Percentiles rank a stretch among this genome's conserved stretches.
Evolutionary conservation across 768 basidiomycete genomes (phyloP).

Genomic region (Tulasnella sp.): DNA sequence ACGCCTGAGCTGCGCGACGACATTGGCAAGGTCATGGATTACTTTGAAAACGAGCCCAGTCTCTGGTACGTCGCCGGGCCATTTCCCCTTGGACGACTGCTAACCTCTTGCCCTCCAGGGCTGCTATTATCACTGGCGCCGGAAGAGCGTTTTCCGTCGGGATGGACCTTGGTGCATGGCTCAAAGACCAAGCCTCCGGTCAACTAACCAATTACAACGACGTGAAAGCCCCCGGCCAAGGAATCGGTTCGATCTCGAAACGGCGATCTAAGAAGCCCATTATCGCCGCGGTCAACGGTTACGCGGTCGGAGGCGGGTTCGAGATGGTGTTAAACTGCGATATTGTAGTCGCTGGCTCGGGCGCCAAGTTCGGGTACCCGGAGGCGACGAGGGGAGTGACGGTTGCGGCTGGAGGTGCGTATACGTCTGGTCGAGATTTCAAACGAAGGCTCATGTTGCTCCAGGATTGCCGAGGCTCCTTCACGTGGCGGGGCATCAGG

Average conservation of each 20-base stretch:
- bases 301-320: constrained; percentile 67
- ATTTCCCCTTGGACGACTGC: constrained; percentile 25
- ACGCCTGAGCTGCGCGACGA: constrained; percentile 60
- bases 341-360: constrained; percentile 67
- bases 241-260: constrained; percentile 76
- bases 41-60: constrained; percentile 72
- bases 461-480: constrained; percentile 70
- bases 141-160: constrained; percentile 79
- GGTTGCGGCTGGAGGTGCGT: constrained; percentile 69
- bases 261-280: constrained; percentile 70
- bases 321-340: constrained; percentile 78
- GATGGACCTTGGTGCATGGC: constrained; percentile 79
- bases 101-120: constrained; percentile 52
- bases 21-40: constrained; percentile 58
- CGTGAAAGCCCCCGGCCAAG: constrained; percentile 51
- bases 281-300: constrained; percentile 80
- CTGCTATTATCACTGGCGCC: constrained; percentile 70
- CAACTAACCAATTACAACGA: constrained; percentile 44
- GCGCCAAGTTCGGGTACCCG: constrained; percentile 71
- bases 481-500: constrained; percentile 74
- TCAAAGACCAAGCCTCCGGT: constrained; percentile 54
- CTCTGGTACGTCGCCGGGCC: constrained; percentile 61
- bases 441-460: constrained; percentile 30
- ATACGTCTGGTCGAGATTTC: not conserved
- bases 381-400: constrained; percentile 80